phyloP scores from a whole-genome alignment of 2,329 filamentous ascomycete genomes.

The Fusarium pseudoanthophilum region DNA sequence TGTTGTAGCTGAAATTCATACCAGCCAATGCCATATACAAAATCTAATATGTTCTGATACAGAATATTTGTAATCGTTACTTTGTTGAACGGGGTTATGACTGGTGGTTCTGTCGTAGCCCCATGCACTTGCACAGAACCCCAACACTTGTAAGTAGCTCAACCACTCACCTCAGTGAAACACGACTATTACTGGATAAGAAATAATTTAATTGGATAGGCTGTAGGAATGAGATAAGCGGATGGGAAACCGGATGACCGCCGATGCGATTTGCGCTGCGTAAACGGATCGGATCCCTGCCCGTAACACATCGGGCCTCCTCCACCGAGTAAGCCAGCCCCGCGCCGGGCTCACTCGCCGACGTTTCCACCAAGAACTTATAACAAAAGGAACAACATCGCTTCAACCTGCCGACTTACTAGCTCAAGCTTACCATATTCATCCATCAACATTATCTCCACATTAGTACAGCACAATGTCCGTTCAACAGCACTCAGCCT shows the following conservation, averaged over 20 bases:
- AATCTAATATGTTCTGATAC: rapidly evolving
- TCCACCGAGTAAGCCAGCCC: background rate
- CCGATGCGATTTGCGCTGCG: background rate
- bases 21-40: too few relatives aligned
- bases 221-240: background rate
- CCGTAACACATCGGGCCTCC: background rate
- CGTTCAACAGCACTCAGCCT: conserved; percentile 14
- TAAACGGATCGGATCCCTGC: background rate
- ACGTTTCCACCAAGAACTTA: background rate
- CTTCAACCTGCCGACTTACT: background rate
- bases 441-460: background rate
- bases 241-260: background rate
- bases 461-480: background rate
- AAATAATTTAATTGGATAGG: rapidly evolving
- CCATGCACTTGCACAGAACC: background rate
- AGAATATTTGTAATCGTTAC: background rate
- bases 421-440: background rate
- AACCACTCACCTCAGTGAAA: background rate
- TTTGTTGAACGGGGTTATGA: background rate
- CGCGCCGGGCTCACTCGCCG: background rate
- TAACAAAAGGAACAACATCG: background rate
- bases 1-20: rapidly evolving
- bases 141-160: background rate
- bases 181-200: background rate
- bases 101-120: background rate